Evolutionary conservation across 108 stramenopile species (phyloP), one percentile per base, ranked within the genome.

Genomic region (Conticribra guillardii): DNA sequence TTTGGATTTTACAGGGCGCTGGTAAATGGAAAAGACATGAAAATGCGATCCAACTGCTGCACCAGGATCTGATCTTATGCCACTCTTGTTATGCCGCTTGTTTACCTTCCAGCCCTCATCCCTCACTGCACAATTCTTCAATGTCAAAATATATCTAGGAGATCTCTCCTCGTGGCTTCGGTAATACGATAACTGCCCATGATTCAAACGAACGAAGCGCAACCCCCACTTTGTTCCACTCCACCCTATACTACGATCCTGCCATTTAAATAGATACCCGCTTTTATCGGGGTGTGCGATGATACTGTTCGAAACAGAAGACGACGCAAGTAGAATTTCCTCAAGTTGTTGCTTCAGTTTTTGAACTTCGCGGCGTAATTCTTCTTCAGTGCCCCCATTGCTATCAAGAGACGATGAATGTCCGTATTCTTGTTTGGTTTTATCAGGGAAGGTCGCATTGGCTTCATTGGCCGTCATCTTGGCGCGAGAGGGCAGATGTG

Each of bases 171-270:
- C 74, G 59, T 93, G 92, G 0, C 76, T 71, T 58, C 64, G 74
- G 56, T 58, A 88, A 52, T 91, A 93, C 1, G 82, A 75, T 33
- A 93, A 34, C 44, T 82, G 73, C 16, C 89, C 92, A 32, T 74
- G 59, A 23, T 89, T 77, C 32, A 91, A 76, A 2, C 63, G 55
- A 18, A 91, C 87, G 68, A 86, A 93, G 34, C 89, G 81, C 19
- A 90, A 60, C 1, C 71, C 83, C 93, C 90, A 91, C 61, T 94
- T 94, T 0, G 84, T 88, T 0, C 93, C 93, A 15, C 85, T 80
- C 86, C 86, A 94, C 4, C 93, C 93, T 41, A 94, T 89, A 19
- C 74, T 54, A 11, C 93, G 61, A 84, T 94, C 93, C 37, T 86
- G 82, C 92, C 88, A 90, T 64, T 89, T 88, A 80, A 86, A 89